phyloP scores from a whole-genome alignment of 495 filamentous ascomycete genomes.

The Talaromyces wortmannii region DNA sequence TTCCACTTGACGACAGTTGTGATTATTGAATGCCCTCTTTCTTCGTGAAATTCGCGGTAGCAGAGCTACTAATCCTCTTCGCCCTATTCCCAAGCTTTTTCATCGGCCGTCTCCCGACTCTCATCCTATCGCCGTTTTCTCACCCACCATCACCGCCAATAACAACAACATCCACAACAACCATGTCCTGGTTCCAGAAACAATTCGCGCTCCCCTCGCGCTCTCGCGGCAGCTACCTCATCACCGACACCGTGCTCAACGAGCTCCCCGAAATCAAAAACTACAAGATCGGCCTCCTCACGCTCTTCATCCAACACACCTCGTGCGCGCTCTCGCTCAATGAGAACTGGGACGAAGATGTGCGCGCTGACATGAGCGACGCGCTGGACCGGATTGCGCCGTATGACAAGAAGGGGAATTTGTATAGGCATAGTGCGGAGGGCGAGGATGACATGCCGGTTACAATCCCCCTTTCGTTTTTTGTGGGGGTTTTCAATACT shows the following conservation, averaged over 20 bases:
- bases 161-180: slow-evolving; percentile 3
- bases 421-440: slow-evolving; percentile 88
- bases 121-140: neutral
- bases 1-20: neutral
- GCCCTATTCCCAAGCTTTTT: neutral
- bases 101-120: neutral
- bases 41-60: neutral
- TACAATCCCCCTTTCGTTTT: neutral
- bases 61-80: neutral
- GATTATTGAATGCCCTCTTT: neutral
- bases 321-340: slow-evolving; percentile 80
- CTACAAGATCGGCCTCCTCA: slow-evolving; percentile 81
- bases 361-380: slow-evolving; percentile 85
- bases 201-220: slow-evolving; percentile 65
- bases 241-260: slow-evolving; percentile 64
- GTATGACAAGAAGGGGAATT: slow-evolving; percentile 58
- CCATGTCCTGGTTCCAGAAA: slow-evolving; percentile 76
- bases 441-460: slow-evolving; percentile 85
- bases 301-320: slow-evolving; percentile 89
- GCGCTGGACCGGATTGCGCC: slow-evolving; percentile 84
- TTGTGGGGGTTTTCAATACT: too few species aligned
- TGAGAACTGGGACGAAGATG: slow-evolving; percentile 89
- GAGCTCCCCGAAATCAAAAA: slow-evolving; percentile 66
- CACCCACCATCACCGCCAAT: too few species aligned
- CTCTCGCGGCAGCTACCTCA: slow-evolving; percentile 79